Percentiles rank a stretch among this genome's conserved stretches.
phyloP scores from a whole-genome alignment of 768 basidiomycete species.

The Suillus bovinus region DNA sequence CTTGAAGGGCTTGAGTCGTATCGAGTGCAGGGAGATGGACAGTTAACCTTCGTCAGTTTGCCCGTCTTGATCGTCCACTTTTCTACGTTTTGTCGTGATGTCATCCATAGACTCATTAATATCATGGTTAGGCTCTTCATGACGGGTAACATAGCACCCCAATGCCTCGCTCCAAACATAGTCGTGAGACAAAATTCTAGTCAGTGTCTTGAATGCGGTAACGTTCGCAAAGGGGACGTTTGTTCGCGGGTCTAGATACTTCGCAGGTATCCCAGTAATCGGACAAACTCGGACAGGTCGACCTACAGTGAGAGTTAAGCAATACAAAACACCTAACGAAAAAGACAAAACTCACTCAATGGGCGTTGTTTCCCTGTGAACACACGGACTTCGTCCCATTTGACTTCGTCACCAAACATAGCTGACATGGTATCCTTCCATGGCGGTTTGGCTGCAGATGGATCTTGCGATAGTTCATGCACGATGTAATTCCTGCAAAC shows the following conservation, averaged over 20 bases:
- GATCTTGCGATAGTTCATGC: conserved; percentile 55
- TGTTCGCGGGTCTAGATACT: conserved; percentile 78
- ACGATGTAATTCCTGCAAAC: conserved; percentile 71
- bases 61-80: conserved; percentile 10
- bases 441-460: conserved; percentile 48
- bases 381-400: conserved; percentile 74
- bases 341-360: conserved; percentile 42
- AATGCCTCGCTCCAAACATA: conserved; percentile 61
- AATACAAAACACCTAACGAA: not conserved
- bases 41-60: not conserved
- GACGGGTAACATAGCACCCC: conserved; percentile 41
- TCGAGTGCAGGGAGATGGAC: not conserved
- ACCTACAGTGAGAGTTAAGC: conserved; percentile 39
- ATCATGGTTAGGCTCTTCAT: conserved; percentile 1
- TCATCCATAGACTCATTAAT: conserved; percentile 7
- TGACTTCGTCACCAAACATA: conserved; percentile 82
- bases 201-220: conserved; percentile 64
- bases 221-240: conserved; percentile 77
- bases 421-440: conserved; percentile 79
- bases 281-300: conserved; percentile 68
- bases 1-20: not conserved
- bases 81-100: not conserved
- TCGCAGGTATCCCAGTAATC: conserved; percentile 76
- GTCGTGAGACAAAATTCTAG: conserved; percentile 60
- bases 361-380: conserved; percentile 68